Conservation (phyloP, 306 rosid species). For the Sophora flavescens region DNA sequence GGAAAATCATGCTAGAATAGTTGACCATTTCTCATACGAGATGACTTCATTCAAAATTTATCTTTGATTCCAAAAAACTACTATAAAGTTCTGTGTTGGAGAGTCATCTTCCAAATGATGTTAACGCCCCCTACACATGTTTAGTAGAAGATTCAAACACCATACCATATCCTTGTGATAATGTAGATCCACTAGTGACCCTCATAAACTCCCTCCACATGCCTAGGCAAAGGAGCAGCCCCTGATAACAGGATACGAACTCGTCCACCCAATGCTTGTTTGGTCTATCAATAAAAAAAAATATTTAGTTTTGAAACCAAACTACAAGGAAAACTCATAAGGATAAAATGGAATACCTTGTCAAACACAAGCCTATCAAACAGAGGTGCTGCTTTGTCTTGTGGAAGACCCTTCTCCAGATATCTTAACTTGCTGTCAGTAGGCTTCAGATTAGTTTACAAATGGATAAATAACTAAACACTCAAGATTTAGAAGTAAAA, state of each 20-base stretch:
- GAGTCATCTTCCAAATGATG: neutral
- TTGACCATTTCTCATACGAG: neutral
- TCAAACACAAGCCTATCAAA: slow-evolving; percentile 85
- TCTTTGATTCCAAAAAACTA: slow-evolving; percentile 9
- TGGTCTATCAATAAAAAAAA: slow-evolving; percentile 58
- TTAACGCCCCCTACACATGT: neutral
- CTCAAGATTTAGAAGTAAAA: neutral
- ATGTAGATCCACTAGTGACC: slow-evolving; percentile 77
- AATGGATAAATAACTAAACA: slow-evolving; percentile 32
- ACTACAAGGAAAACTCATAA: neutral
- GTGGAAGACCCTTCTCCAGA: slow-evolving; percentile 82
- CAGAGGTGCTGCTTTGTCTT: slow-evolving; percentile 83
- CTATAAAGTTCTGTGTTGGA: neutral
- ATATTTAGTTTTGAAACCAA: slow-evolving; percentile 24
- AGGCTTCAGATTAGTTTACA: slow-evolving; percentile 47
- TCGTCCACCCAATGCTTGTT: slow-evolving; percentile 82
- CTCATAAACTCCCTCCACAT: slow-evolving; percentile 90
- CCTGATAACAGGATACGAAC: slow-evolving; percentile 80
- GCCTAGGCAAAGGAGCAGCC: slow-evolving; percentile 87
- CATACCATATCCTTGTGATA: slow-evolving; percentile 94
- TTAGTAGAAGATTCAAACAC: slow-evolving; percentile 24
- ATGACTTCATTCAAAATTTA: neutral
- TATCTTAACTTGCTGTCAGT: slow-evolving; percentile 71
- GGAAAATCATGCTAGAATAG: neutral
- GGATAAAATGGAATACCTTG: slow-evolving; percentile 56